Evolutionary conservation across 1,284 basidiomycete species (phyloP), one percentile per base, ranked within the genome.

Genomic region (Fomes fomentarius): DNA sequence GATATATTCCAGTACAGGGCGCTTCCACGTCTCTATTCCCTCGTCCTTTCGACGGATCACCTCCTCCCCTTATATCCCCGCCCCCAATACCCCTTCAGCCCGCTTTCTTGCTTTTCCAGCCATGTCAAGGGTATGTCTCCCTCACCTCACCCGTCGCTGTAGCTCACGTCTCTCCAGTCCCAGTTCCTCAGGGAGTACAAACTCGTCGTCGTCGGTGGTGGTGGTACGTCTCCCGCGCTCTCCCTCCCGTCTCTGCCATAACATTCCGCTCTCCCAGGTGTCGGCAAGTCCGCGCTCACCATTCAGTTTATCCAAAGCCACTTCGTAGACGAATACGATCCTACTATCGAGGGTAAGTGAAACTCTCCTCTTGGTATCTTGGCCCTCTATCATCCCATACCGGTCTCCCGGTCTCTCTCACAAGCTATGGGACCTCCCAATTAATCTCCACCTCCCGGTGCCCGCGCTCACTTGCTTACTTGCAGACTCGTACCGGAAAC

Each of bases 321-420:
- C 74, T 99, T 99, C 71, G 95, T 98, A 47, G 94, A 98, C 73
- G 96, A 98, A 76, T 99, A 96, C 68, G 96, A 98, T 74, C 96
- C 96, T 26, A 98, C 96, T 26, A 98, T 98, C 64, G 96, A 95
- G 74, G 93, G 92, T 91, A 62, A 63, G 73, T 62, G 17, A n/a
- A n/a, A n/a, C 31, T 34, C 31, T 47, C n/a, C 34, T 17, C 21
- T 33, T 15, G 15, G 17, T 35, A 14, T 46, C 28, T 26, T 19
- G 34, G 31, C 17, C 22, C 21, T 14, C 11, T 11, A 22, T 30
- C 3, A 19, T 25, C 22, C 30, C 30, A 10, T 33, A 11, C 25
- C 46, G 6, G 22, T 19, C 12, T 35, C 39, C 2, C 17, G 24
- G 4, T 12, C 10, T 40, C 21, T 1, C 12, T 22, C 19, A 3